Conservation (phyloP, 2,329 filamentous ascomycete species). For the Emergomyces orientalis region DNA sequence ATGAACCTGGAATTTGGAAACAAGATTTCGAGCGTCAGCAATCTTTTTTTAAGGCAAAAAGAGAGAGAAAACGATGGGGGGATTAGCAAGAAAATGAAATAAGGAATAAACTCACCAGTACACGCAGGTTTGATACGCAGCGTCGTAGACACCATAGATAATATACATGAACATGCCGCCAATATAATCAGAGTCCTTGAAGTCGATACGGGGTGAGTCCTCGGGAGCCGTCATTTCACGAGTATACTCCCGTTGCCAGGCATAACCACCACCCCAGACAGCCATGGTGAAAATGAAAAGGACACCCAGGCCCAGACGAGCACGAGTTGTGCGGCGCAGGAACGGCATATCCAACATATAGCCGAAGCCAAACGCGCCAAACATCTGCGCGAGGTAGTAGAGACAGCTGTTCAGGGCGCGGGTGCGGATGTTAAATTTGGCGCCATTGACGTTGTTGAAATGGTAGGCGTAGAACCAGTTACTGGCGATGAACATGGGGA, state of each 20-base stretch:
- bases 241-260: slow-evolving; percentile 57
- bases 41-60: not conserved
- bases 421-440: slow-evolving; percentile 64
- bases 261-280: slow-evolving; percentile 77
- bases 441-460: slow-evolving; percentile 62
- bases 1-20: slow-evolving; percentile 56
- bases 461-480: slow-evolving; percentile 78
- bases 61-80: not conserved
- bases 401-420: slow-evolving; percentile 66
- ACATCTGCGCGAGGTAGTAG: slow-evolving; percentile 72
- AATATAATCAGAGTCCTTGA: slow-evolving; percentile 51
- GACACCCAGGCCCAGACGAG: slow-evolving; percentile 52
- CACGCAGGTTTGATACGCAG: slow-evolving; percentile 77
- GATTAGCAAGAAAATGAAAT: not conserved
- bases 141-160: slow-evolving; percentile 83
- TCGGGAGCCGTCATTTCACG: slow-evolving; percentile 30
- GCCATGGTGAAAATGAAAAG: slow-evolving; percentile 63
- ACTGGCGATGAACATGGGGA: slow-evolving; percentile 72
- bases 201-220: slow-evolving; percentile 22
- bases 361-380: slow-evolving; percentile 65
- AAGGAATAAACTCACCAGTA: slow-evolving; percentile 57
- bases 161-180: slow-evolving; percentile 84
- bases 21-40: not conserved
- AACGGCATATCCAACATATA: slow-evolving; percentile 55
- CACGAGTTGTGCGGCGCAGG: slow-evolving; percentile 56